Base-by-base conservation (phyloP, 139 green algal genomes). In the Volvox africanus region DNA sequence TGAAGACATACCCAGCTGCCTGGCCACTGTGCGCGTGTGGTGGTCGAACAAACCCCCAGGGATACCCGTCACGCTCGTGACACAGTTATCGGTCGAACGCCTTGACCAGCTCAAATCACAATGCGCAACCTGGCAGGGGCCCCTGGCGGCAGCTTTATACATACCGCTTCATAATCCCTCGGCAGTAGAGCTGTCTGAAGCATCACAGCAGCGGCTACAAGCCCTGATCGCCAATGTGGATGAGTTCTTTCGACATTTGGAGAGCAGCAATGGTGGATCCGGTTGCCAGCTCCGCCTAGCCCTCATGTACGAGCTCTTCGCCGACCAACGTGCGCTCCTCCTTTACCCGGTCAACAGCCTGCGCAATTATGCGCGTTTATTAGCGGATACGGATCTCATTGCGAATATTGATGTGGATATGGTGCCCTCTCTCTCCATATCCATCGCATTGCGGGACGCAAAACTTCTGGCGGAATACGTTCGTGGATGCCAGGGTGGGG, bases 341-440 rank as follows among this genome's bases (percentile, higher is more conserved):
- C 80, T 92, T 1, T 88, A 92, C 80, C 88, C 88, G 0, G 80
- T 88, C 32, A 92, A 92, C 88, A 65, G 12, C 37, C 82, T 94
- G 75, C 87, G 92, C 50, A 94, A 94, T 87, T 89, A 81, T 9
- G 92, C 92, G 1, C 87, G 92, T 0, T 87, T 94, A 1, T 75
- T 94, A 61, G 92, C 92, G 0, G 92, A 94, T 65, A 93, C 92
- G 0, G 89, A 92, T 21, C 87, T 94, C 26, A 91, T 94, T 19
- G 86, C 92, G 13, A 94, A 94, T 87, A 94, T 94, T 19, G 92
- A 94, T 78, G 92, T 94, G 65, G 92, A 94, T 78, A 94, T 94
- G 92, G 80, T 94, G 1, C 92, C 92, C 13, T 92, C 85, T 1
- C 26, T 78, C 21, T 68, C 68, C 55, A 86, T 88, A 35, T 88